Base-by-base conservation (phyloP, 2,329 filamentous ascomycete genomes). In the Keithomyces neogunnii region DNA sequence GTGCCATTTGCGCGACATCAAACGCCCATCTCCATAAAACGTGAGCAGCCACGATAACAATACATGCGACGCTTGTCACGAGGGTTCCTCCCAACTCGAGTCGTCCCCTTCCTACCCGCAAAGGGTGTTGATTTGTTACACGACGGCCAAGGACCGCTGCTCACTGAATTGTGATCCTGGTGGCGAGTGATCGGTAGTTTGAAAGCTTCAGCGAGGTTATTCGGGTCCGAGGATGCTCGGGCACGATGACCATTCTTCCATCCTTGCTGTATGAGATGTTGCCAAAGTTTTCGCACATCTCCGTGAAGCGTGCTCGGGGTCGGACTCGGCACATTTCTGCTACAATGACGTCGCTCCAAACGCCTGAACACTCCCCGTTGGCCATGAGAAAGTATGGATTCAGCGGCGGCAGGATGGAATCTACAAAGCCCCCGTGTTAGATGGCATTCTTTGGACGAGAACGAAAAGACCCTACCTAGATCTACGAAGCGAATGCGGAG, bases 401-500 rank as follows among this genome's bases (percentile, higher is more conserved):
- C 4, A 89, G 69, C 1, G 83, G 78, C 3, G 85, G 85, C 11
- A 85, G 75, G 3, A 83, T 80, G 2, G 85, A 87, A 62, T 89
- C 86, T 84, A 32, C 5, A 13, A 45, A 35, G 13, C 19, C 19
- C 19, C 9, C 5, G 8, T 4, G 40, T 44, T 13, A 44, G 40
- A 9, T 8, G 26, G 30, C 10, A 28, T 26, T 5, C n/a, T 26
- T 10, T 9, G n/a, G 4, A 42, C 39, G 3, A 31, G 9, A 8
- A 46, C 26, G 13, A 13, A 13, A 32, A 28, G 19, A 32, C 65
- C 73, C 58, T 73, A 84, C 81, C 75, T 5, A 89, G 73, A 65
- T 89, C 86, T 49, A 89, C 83, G 60, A 87, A 89, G 50, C 86
- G 81, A 60, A 89, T 88, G 52, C 85, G 76, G 56, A 90, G 65